Evolutionary conservation across 768 basidiomycete species (phyloP), one percentile per base, ranked within the genome.

Genomic region (Wakefieldia striispora): DNA sequence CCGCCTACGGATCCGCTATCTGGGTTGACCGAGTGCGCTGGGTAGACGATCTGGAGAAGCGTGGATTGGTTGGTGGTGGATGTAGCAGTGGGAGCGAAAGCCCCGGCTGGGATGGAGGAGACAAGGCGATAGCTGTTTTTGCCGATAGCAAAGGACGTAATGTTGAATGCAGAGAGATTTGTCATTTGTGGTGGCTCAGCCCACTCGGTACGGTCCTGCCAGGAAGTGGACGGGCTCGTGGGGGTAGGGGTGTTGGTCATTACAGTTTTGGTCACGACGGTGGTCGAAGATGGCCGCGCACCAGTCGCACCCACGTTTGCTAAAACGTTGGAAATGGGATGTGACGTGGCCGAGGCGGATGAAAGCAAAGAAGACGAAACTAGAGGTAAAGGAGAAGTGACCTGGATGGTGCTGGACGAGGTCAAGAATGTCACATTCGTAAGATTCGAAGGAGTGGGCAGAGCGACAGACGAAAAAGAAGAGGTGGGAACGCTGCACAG

Each of bases 21-120:
- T 1, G 89, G 89, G 63, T 89, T 86, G 62, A 85, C 76, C 1
- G 88, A 89, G 41, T 75, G 69, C 19, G 73, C 75, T 3, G 88
- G 89, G 58, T 87, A 91, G 51, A 80, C 68, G 19, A 91, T 70
- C 53, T 85, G 84, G 11, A 91, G 63, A 44, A 77, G 67, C 0
- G 83, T 65, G 29, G 66, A 67, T 6, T 62, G 43, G 58, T 72
- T 65, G 43, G 60, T 58, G 63, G 62, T 65, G 38, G 37, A 43
- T 39, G 41, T 61, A 39, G 23, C 51, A 27, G 27, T 51, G 36
- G 59, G 51, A 2, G 62, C 63, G 23, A 69, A 68, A 10, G 71
- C 70, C 39, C 56, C 48, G 19, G 68, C 59, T 0, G 79, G 80
- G 29, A 80, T 72, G 17, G 74, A 75, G 16, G 72, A 61, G 39